A percentile compares a stretch with the other conserved stretches of the same genome.
Conservation (phyloP, 2,329 filamentous ascomycete species). For the Stagonosporopsis tanaceti region DNA sequence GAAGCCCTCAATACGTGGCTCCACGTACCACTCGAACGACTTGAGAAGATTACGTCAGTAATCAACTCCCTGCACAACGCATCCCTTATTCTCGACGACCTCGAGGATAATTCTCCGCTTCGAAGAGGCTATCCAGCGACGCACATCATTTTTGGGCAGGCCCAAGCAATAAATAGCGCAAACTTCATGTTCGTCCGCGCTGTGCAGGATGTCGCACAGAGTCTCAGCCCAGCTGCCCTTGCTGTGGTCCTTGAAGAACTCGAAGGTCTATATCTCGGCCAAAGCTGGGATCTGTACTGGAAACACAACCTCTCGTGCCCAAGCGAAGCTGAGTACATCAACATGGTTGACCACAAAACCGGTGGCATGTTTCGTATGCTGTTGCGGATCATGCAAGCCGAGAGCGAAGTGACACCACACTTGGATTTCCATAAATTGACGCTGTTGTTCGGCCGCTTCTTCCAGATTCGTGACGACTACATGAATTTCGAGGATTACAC, state of each 20-base stretch:
- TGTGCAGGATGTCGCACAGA: too few relatives aligned
- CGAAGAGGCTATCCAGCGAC: not conserved
- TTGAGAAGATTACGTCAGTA: not conserved
- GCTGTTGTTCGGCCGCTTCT: conserved; percentile 74
- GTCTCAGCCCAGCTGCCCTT: not conserved
- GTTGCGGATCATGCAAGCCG: not conserved
- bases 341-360: not conserved
- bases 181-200: not conserved
- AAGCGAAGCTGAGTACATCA: not conserved
- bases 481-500: conserved; percentile 79
- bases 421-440: too few relatives aligned
- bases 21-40: not conserved
- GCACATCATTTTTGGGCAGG: not conserved
- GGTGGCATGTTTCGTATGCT: not conserved
- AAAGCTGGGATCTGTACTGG: not conserved
- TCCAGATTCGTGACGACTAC: conserved; percentile 90
- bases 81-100: not conserved
- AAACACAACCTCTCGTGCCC: not conserved
- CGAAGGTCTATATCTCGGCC: not conserved
- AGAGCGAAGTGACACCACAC: not conserved
- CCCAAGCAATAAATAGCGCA: not conserved
- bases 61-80: not conserved
- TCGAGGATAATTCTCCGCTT: not conserved
- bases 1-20: not conserved
- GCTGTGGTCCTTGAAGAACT: not conserved